Evolutionary conservation across 176 grass and related monocot genomes (phyloP).

Genomic region (Rhynchospora tenuis): DNA sequence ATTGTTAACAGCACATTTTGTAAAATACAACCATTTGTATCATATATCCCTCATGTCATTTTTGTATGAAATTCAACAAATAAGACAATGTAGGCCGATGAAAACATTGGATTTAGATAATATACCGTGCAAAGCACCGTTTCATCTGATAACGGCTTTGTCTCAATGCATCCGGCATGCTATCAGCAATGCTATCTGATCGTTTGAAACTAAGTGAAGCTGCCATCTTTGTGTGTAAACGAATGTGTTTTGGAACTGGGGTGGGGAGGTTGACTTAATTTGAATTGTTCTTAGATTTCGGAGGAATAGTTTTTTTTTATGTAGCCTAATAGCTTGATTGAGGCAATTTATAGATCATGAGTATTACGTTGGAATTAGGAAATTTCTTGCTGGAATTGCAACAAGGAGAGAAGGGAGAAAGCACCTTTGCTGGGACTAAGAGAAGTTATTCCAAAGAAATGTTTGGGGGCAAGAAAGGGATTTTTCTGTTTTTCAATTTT

Average conservation of each 20-base stretch:
- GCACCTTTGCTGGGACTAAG: constrained; percentile 35
- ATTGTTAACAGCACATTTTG: background rate
- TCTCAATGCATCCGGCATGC: constrained; percentile 73
- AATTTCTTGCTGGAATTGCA: constrained; percentile 38
- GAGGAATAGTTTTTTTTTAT: constrained; percentile 26
- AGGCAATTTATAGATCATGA: constrained; percentile 55
- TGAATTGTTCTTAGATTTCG: background rate
- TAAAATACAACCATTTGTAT: background rate
- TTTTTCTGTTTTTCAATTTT: constrained; percentile 18
- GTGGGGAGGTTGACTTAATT: background rate
- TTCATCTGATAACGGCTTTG: constrained; percentile 99
- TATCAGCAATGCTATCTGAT: constrained; percentile 70
- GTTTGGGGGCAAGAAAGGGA: constrained; percentile 60
- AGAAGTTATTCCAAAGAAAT: constrained; percentile 64
- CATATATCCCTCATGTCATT: background rate
- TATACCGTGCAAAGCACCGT: constrained; percentile 67
- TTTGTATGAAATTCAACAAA: background rate
- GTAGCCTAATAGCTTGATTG: constrained; percentile 8
- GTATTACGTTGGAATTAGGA: constrained; percentile 26
- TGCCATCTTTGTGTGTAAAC: constrained; percentile 34
- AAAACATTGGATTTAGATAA: background rate
- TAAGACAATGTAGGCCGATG: background rate
- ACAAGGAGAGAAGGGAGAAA: constrained; percentile 55
- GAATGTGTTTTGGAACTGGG: background rate
- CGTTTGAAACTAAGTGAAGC: constrained; percentile 65